Evolutionary conservation across 2,329 filamentous ascomycete species (phyloP).

Genomic region (Fusarium liriodendri): DNA sequence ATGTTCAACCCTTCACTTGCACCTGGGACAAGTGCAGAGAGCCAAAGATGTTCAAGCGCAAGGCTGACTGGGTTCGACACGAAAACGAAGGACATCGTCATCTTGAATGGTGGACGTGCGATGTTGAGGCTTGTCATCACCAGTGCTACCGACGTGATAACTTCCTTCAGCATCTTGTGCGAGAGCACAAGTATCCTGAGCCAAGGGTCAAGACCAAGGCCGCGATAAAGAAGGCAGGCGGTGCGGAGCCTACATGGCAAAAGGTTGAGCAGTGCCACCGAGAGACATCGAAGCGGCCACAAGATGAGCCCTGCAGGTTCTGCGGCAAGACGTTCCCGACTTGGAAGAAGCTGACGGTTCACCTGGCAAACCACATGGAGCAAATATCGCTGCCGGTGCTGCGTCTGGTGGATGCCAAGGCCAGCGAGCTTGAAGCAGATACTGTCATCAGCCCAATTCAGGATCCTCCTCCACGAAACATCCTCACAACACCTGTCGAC

Average conservation of each 20-base stretch:
- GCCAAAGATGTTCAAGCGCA: constrained; percentile 92
- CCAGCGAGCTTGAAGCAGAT: constrained; percentile 65
- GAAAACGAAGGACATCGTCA: constrained; percentile 93
- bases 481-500: constrained; percentile 42
- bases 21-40: constrained; percentile 87
- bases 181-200: constrained; percentile 88
- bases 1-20: constrained; percentile 92
- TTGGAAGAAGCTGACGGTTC: constrained; percentile 96
- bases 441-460: constrained; percentile 77
- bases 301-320: constrained; percentile 86
- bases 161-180: constrained; percentile 90
- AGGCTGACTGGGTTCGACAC: constrained; percentile 95
- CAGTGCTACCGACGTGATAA: constrained; percentile 90
- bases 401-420: constrained; percentile 61
- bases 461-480: constrained; percentile 55
- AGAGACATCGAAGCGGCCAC: constrained; percentile 73
- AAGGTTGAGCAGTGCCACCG: constrained; percentile 82
- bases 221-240: constrained; percentile 69
- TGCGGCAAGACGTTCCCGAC: constrained; percentile 83
- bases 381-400: constrained; percentile 87
- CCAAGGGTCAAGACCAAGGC: constrained; percentile 83
- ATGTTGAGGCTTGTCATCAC: constrained; percentile 83
- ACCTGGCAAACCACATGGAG: constrained; percentile 95
- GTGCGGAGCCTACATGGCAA: constrained; percentile 75
- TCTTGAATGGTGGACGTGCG: constrained; percentile 91